Base-by-base conservation (phyloP, 116 monocot genomes). In the Trichopus zeylanicus region DNA sequence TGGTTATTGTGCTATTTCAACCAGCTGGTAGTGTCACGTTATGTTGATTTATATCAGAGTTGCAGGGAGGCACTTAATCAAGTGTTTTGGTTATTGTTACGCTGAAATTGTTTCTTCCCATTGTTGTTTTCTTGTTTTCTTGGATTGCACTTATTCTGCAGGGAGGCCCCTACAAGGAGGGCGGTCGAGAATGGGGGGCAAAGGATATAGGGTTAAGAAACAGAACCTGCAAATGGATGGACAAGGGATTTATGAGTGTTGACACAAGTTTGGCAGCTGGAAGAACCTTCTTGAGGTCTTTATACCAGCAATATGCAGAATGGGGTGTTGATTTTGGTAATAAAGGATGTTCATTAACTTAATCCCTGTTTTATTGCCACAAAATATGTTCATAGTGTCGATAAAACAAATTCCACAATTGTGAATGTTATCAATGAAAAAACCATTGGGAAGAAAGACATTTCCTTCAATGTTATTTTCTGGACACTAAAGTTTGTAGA, bases 261-360 rank as follows among this genome's bases (percentile, higher is more conserved):
- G 61, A 94, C 54, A 89, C 89, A 15, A 67, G 82, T 60, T 39
- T 70, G 30, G 67, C 69, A 39, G 89, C 94, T 18, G 94, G 94
- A 56, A 75, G 29, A 69, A 86, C 83, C 42, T 94, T 94, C 67
- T 67, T 94, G 52, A 89, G 75, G 38, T 89, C 94, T 67, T 48
- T 89, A 2, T 94, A 89, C 63, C 77, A 42, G 28, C 94, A 89
- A 37, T 86, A 89, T 73, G 75, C 78, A 61, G 83, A 89, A 34
- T 94, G 94, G 94, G 94, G 74, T 31, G 94, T 94, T 78, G 94
- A 94, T 75, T 89, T 94, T 71, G 89, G 94, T 94, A 74, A 61
- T 9, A 60, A 16, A 21, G 26, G n/a, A 27, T 22, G n/a, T n/a
- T n/a, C n/a, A n/a, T n/a, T n/a, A n/a, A n/a, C n/a, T n/a, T n/a